Evolutionary conservation across 2,329 filamentous ascomycete species (phyloP), one percentile per base, ranked within the genome.

Genomic region (Diaporthe eres): DNA sequence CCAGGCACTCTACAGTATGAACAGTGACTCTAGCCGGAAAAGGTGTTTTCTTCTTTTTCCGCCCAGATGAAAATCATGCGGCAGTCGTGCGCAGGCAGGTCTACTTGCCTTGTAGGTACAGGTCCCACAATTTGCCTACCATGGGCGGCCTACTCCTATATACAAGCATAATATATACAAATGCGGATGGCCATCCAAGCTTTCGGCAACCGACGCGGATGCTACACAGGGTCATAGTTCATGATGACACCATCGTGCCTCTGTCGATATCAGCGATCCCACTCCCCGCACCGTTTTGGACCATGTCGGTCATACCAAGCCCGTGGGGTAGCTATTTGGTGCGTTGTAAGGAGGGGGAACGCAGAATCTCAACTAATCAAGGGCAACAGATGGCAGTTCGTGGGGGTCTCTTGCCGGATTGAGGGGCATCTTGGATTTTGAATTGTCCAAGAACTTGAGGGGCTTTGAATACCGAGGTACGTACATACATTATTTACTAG

Each of bases 241-340:
- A 68, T 5, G 1, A 53, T 68, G 65, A 42, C 47, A 68, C 47
- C 31, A 68, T 68, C 65, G 15, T 25, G 47, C 47, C 65, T 55
- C 65, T 37, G 19, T 51, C 65, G 34, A 53, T n/a, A 39, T 22
- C n/a, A 53, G 31, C 47, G 65, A 53, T 68, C 47, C 65, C 47
- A 68, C 65, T 68, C 65, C 65, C 65, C 65, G 65, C 65, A 53
- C 47, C 31, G 28, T 53, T n/a, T 31, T 37, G 7, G 47, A 39
- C 63, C n/a, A 25, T 25, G 25, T 25, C 25, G 25, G 25, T 25
- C 25, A 53, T 39, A 47, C 65, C 65, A 68, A 68, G 65, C 47
- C 65, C 4, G 65, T 68, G 47, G 65, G 47, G 65, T 68, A 53
- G 31, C 37, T 53, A 25, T 8, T 25, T 17, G 34, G 17, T 12